Evolutionary conservation across 371 early-diverging fungal species (phyloP).

Genomic region (Zychaea mexicana): DNA sequence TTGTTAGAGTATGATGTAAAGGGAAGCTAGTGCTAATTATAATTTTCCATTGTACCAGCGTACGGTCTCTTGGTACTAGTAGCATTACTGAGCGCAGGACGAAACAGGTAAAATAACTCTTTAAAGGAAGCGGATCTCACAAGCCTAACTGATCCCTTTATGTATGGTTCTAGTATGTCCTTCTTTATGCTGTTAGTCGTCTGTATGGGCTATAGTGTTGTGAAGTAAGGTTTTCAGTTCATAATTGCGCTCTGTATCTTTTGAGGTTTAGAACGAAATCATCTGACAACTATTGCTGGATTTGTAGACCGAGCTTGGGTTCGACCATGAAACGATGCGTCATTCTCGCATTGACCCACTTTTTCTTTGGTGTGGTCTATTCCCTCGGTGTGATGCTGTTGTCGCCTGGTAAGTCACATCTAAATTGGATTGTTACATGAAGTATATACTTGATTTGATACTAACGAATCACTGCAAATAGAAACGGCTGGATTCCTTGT

Average conservation of each 20-base stretch:
- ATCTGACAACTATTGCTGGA: too few relatives aligned
- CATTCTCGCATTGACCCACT: constrained; percentile 78
- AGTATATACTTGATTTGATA: background rate
- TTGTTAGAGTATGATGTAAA: background rate
- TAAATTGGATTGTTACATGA: background rate
- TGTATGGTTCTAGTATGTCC: constrained; percentile 59
- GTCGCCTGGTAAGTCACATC: constrained; percentile 43
- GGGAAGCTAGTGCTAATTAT: background rate
- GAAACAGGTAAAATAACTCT: constrained; percentile 64
- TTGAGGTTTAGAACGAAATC: too few relatives aligned
- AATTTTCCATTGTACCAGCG: constrained; percentile 33
- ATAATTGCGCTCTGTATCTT: background rate
- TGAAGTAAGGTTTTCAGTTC: constrained; percentile 58
- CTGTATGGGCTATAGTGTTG: constrained; percentile 94
- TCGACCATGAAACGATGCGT: constrained; percentile 87
- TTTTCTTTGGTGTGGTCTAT: constrained; percentile 88
- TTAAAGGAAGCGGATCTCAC: background rate
- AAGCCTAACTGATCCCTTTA: background rate
- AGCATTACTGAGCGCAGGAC: constrained; percentile 84
- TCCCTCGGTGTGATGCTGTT: constrained; percentile 80
- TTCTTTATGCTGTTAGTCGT: constrained; percentile 96
- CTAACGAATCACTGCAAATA: background rate
- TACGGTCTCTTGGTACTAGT: constrained; percentile 61
- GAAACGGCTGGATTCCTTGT: constrained; percentile 74
- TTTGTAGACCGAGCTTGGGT: constrained; percentile 86